These are phyloP conservation scores for Lactarius quietus DNA, from an alignment of 768 basidiomycete genomes.

Conservation along the genomic window DNA sequence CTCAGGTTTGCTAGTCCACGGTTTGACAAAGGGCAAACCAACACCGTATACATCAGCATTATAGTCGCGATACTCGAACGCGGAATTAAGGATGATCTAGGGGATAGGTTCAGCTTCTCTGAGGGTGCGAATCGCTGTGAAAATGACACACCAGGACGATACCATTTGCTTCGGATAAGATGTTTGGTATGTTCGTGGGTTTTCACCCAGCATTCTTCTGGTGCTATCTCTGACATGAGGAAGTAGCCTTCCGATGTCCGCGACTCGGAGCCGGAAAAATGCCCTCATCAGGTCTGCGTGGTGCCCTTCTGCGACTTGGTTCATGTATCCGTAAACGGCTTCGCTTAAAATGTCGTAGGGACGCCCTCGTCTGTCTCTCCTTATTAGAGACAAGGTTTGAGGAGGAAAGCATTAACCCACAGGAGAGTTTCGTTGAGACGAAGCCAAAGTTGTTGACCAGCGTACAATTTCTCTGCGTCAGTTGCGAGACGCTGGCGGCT, in stretches of 20 bases:
- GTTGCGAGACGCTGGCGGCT: slow-evolving; percentile 70
- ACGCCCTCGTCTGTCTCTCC: slow-evolving; percentile 45
- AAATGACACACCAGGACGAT: slow-evolving; percentile 56
- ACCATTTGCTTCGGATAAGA: slow-evolving; percentile 64
- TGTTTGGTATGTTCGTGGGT: slow-evolving; percentile 40
- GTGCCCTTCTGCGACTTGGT: slow-evolving; percentile 47
- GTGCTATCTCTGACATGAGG: slow-evolving; percentile 55
- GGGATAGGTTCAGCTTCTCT: neutral
- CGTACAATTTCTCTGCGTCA: slow-evolving; percentile 85
- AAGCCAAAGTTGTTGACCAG: slow-evolving; percentile 79
- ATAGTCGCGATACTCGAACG: slow-evolving; percentile 69
- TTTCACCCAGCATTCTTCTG: slow-evolving; percentile 41
- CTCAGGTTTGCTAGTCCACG: slow-evolving; percentile 76
- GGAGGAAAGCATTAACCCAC: slow-evolving; percentile 38
- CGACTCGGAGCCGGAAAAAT: slow-evolving; percentile 74
- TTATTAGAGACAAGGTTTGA: neutral
- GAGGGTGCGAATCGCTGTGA: neutral
- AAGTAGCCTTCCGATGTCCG: slow-evolving; percentile 63
- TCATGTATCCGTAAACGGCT: slow-evolving; percentile 66
- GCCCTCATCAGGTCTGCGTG: slow-evolving; percentile 76
- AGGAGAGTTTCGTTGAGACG: slow-evolving; percentile 62
- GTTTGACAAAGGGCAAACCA: slow-evolving; percentile 59
- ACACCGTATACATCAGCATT: slow-evolving; percentile 77
- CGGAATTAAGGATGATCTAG: slow-evolving; percentile 69
- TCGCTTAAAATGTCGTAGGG: slow-evolving; percentile 64